Evolutionary conservation across 2,329 filamentous ascomycete genomes (phyloP).

Genomic region (Seiridium cupressi): DNA sequence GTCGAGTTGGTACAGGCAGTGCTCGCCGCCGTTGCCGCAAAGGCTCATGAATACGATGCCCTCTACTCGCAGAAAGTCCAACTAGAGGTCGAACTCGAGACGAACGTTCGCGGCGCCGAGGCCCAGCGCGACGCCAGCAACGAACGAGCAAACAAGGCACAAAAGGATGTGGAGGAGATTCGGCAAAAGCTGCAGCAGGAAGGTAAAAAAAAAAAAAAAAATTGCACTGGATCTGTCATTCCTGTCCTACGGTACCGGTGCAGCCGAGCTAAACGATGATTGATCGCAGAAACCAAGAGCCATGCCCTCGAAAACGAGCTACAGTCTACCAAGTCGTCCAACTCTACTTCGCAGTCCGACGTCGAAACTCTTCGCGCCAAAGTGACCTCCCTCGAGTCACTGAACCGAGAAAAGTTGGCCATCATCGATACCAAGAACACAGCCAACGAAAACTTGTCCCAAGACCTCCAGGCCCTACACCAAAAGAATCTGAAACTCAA

Average conservation of each 20-base stretch:
- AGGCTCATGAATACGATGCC: slow-evolving; percentile 79
- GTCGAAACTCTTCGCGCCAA: slow-evolving; percentile 76
- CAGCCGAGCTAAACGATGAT: not conserved
- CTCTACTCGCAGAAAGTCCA: slow-evolving; percentile 86
- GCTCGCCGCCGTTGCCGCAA: slow-evolving; percentile 70
- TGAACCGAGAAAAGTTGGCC: slow-evolving; percentile 85
- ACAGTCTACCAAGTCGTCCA: slow-evolving; percentile 72
- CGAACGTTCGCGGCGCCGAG: slow-evolving; percentile 79
- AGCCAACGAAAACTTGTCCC: slow-evolving; percentile 80
- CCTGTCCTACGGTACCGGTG: too few species aligned
- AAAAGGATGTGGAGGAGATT: slow-evolving; percentile 80
- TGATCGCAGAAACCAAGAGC: slow-evolving; percentile 65
- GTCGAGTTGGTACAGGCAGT: slow-evolving; percentile 74
- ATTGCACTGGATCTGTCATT: too few species aligned
- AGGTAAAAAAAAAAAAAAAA: slow-evolving; percentile 52
- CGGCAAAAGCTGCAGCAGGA: slow-evolving; percentile 78
- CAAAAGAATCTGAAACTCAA: slow-evolving; percentile 82
- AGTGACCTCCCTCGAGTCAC: slow-evolving; percentile 82
- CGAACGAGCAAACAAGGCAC: slow-evolving; percentile 74
- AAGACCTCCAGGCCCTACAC: slow-evolving; percentile 85
- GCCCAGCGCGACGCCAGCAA: slow-evolving; percentile 80
- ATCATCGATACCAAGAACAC: slow-evolving; percentile 87
- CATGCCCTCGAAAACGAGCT: slow-evolving; percentile 80
- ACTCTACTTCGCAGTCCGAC: slow-evolving; percentile 71
- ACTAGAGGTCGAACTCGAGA: slow-evolving; percentile 89